Conservation (phyloP, 2,329 filamentous ascomycete species). For the Neonectria coccinea region DNA sequence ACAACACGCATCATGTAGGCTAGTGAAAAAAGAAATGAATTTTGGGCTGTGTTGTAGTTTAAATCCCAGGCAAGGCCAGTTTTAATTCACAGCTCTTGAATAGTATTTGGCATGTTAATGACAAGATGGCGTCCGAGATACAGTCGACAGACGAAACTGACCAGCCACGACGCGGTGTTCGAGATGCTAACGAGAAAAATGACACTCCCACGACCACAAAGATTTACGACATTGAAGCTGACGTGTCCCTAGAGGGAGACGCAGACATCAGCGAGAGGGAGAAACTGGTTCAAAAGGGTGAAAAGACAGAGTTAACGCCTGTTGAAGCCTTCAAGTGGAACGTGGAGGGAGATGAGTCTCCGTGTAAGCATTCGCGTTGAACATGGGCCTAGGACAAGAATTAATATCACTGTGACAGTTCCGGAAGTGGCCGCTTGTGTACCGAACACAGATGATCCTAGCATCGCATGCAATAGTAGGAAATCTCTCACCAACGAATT, state of each 20-base stretch:
- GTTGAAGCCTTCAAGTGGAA: constrained; percentile 27
- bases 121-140: constrained; percentile 19
- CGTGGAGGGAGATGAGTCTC: constrained; percentile 23
- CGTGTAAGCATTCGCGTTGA: constrained; percentile 1
- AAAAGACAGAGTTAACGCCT: constrained; percentile 21
- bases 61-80: not conserved
- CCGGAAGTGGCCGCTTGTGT: constrained; percentile 27
- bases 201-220: not conserved
- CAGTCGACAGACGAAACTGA: not conserved
- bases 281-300: constrained; percentile 11
- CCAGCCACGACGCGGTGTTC: not conserved
- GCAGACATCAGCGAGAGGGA: constrained; percentile 8
- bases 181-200: constrained; percentile 4
- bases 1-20: not conserved
- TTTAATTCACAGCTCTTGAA: not conserved
- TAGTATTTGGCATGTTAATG: not conserved
- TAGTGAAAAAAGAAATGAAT: not conserved
- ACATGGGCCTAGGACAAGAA: not conserved
- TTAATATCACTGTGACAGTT: not conserved
- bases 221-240: constrained; percentile 20
- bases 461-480: constrained; percentile 19
- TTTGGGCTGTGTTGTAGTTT: not conserved
- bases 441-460: constrained; percentile 23
- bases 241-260: constrained; percentile 14
- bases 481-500: no score